phyloP scores from a whole-genome alignment of 345 rosid species.

The Hibiscus mutabilis region DNA sequence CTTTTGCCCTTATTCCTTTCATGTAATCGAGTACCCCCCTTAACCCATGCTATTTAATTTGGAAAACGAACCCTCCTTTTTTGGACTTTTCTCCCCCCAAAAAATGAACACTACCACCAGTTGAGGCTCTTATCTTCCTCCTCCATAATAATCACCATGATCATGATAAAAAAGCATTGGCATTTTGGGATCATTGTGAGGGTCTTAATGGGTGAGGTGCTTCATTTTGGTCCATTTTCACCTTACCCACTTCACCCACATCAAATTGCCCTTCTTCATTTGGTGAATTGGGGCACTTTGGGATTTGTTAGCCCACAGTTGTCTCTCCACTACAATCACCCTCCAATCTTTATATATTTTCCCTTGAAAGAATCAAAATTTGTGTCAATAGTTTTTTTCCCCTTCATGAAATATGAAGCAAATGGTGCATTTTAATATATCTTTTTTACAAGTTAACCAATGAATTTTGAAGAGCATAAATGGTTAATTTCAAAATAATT shows the following conservation, averaged over 20 bases:
- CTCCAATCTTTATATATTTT: background rate
- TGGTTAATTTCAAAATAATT: too few relatives aligned
- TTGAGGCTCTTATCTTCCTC: conserved; percentile 30
- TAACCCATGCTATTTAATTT: conserved; percentile 21
- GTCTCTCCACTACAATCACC: background rate
- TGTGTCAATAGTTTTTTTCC: too few relatives aligned
- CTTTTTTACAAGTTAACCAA: background rate
- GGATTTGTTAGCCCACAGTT: conserved; percentile 9
- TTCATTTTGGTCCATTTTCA: conserved; percentile 20
- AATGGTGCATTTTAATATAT: background rate
- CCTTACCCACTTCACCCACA: conserved; percentile 18
- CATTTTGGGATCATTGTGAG: background rate
- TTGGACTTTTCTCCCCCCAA: background rate
- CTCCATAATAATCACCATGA: background rate
- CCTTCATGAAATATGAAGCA: too few relatives aligned
- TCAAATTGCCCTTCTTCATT: background rate
- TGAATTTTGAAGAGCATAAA: too few relatives aligned
- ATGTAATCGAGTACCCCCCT: conserved; percentile 46
- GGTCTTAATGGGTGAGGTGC: conserved; percentile 16
- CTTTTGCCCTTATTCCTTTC: conserved; percentile 13
- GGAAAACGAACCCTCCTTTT: conserved; percentile 20
- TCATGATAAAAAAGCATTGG: background rate
- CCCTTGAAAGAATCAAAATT: too few relatives aligned
- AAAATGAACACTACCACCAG: background rate
- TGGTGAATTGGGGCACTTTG: background rate